Base-by-base conservation (phyloP, 495 filamentous ascomycete species). In the Neurospora hispaniola region DNA sequence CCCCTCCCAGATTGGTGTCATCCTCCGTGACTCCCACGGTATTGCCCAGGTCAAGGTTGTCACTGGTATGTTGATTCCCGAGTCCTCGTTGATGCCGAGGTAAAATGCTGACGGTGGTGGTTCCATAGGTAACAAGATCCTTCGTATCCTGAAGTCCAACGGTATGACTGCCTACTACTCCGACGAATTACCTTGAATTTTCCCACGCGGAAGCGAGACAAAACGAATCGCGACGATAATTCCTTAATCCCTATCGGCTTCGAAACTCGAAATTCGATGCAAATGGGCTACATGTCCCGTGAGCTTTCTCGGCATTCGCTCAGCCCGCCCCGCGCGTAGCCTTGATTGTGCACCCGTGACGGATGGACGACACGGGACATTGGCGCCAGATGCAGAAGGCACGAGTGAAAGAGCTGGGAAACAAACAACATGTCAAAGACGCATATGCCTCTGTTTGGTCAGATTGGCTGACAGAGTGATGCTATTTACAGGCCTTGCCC, bases 1-100 rank as follows among this genome's bases (percentile, higher is more conserved):
- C 74, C 96, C 96, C 75, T 97, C 93, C 75, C 96, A 98, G 89
- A 99, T 98, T 80, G 96, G 96, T 92, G 94, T 98, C 81, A 86
- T 97, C 76, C 91, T 99, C 83, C 90, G 96, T 87, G 96, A 99
- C 86, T 93, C 90, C 74, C 96, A 98, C 85, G 96, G 96, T 79
- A 88, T 99, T 85, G 92, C 96, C 77, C 96, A 98, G 86, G 94
- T 97, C 84, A 95, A 94, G 88, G 86, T 96, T 78, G 94, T 98
- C 73, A 97, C 94, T 84, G 94, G 94, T 97, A 93, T 82, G 90
- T 76, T 75, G 69, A 23, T 40, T 41, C 66, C 18, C 0, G 43
- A 48, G 71, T 71, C 70, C 39, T 40, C 40, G 3, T 3, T 41
- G 8, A 11, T 41, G 40, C 9, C 10, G 9, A 41, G 9, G 40